These are phyloP conservation scores for Starmerella khaoyaiensis DNA, from an alignment of 805 yeast species.

Conservation along the genomic window DNA sequence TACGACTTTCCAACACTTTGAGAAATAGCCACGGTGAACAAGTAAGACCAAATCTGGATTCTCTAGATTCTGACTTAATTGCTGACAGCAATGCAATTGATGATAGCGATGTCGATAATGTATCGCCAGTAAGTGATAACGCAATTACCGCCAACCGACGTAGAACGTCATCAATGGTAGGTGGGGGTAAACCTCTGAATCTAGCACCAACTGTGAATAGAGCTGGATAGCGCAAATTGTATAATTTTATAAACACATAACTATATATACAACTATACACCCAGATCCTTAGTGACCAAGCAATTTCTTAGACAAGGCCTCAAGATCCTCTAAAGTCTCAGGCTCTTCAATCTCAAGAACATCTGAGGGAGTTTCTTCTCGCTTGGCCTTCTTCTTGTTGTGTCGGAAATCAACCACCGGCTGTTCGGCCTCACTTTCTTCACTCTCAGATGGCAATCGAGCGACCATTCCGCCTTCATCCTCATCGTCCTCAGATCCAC, in stretches of 20 bases:
- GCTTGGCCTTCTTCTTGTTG: conserved; percentile 6
- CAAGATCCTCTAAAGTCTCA: conserved; percentile 83
- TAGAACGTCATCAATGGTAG: conserved; percentile 18
- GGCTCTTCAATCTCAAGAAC: conserved; percentile 76
- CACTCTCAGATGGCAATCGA: conserved; percentile 13
- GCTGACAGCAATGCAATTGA: background rate
- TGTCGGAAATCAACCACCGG: no score
- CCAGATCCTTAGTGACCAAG: conserved; percentile 12
- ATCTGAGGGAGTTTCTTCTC: conserved; percentile 18
- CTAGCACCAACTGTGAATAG: conserved; percentile 9
- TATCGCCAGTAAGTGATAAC: background rate
- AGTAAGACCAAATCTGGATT: conserved; percentile 11
- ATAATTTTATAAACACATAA: background rate
- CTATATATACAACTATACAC: background rate
- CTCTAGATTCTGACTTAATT: conserved; percentile 1
- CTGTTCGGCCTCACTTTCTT: no score
- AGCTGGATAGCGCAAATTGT: background rate
- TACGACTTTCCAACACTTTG: conserved; percentile 13
- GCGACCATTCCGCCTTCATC: conserved; percentile 6
- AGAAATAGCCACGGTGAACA: conserved; percentile 18
- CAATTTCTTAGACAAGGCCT: conserved; percentile 37
- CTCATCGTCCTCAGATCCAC: conserved; percentile 23
- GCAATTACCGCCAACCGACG: conserved; percentile 9
- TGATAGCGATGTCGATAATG: conserved; percentile 3
- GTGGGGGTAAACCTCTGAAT: conserved; percentile 19